Conservation (phyloP, 108 stramenopile genomes). For the Phaeodactylum tricornutum region DNA sequence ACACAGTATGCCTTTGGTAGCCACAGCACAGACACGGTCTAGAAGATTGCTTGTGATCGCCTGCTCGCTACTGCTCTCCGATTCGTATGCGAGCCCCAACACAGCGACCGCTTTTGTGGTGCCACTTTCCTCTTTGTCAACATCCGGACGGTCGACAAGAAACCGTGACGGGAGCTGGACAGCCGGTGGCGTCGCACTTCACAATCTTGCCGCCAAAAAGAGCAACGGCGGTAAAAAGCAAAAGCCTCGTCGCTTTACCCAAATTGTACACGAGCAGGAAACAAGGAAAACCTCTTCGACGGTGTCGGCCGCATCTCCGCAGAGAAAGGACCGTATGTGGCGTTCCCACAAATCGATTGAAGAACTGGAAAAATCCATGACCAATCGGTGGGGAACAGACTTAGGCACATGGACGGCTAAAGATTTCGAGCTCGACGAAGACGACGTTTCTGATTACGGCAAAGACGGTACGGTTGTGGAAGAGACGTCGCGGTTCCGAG, state of each 20-base stretch:
- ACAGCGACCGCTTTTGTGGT: no score
- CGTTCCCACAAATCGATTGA: conserved; percentile 54
- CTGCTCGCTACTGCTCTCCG: no score
- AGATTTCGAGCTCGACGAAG: conserved; percentile 29
- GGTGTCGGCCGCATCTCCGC: not conserved
- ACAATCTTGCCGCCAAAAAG: no score
- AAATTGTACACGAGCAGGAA: not conserved
- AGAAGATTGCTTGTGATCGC: no score
- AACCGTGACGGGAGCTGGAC: no score
- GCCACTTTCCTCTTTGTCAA: no score
- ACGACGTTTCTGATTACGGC: conserved; percentile 24
- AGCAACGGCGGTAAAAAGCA: no score
- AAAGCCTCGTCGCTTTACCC: not conserved
- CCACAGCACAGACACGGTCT: no score
- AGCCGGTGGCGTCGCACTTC: no score
- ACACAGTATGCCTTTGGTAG: no score
- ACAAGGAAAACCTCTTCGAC: not conserved
- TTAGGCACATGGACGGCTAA: conserved; percentile 2
- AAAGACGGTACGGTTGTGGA: conserved; percentile 15
- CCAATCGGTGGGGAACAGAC: conserved; percentile 51
- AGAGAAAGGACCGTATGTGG: conserved; percentile 8
- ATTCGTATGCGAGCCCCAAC: no score
- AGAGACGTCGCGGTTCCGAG: conserved; percentile 1
- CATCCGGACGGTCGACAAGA: no score
- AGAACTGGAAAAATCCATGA: conserved; percentile 56